phyloP scores from a whole-genome alignment of 2,329 filamentous ascomycete genomes.

The Diaporthe sp. region DNA sequence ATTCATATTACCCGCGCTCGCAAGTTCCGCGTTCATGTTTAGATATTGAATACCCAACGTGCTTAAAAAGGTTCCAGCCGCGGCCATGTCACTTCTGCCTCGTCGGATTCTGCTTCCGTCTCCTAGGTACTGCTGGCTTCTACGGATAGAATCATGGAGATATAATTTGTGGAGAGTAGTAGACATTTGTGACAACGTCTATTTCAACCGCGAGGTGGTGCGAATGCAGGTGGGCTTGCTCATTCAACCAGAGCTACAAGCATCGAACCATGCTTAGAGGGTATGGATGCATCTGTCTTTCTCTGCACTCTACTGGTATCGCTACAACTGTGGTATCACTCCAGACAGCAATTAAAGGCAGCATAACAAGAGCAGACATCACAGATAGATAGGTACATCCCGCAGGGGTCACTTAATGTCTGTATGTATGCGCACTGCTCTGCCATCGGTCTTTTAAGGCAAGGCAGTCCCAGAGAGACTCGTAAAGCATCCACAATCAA shows the following conservation, averaged over 20 bases:
- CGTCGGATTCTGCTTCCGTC: neutral
- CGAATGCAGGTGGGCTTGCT: neutral
- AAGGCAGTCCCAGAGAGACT: neutral
- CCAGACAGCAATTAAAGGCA: neutral
- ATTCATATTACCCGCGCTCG: neutral
- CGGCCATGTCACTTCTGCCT: neutral
- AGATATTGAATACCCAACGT: neutral
- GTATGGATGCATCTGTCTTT: neutral
- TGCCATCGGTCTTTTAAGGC: neutral
- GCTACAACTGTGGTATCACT: too few relatives aligned
- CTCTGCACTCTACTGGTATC: neutral
- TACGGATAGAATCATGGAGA: too few relatives aligned
- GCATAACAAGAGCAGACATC: neutral
- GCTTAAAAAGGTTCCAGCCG: neutral
- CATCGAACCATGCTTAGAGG: neutral
- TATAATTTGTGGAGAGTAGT: neutral
- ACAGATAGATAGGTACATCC: neutral
- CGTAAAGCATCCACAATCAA: neutral
- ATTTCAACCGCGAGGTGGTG: neutral
- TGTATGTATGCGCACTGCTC: neutral
- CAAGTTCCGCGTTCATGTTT: neutral
- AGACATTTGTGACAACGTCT: neutral
- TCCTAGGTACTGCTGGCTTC: neutral
- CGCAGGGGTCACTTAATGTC: neutral
- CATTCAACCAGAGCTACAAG: neutral